Evolutionary conservation across 2,329 filamentous ascomycete species (phyloP).

Genomic region (Penicillium italicum): DNA sequence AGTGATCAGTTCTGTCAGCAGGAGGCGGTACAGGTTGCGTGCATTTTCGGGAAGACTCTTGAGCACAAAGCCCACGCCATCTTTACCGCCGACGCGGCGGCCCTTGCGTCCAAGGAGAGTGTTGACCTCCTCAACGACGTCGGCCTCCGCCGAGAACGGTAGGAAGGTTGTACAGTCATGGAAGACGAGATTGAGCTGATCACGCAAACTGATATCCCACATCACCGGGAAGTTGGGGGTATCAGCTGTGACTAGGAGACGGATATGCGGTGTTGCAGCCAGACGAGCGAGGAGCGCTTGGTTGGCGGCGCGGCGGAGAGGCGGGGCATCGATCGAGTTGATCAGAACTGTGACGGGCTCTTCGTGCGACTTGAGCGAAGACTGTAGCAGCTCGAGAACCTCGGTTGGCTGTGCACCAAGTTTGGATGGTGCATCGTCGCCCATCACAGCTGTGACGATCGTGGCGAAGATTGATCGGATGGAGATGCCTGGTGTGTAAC

Average conservation of each 20-base stretch:
- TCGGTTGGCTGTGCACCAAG: constrained; percentile 63
- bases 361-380: constrained; percentile 52
- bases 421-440: constrained; percentile 44
- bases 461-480: constrained; percentile 51
- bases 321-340: constrained; percentile 79
- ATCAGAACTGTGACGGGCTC: constrained; percentile 64
- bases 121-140: constrained; percentile 87
- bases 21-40: constrained; percentile 75
- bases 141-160: constrained; percentile 68
- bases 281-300: constrained; percentile 75
- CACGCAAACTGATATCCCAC: constrained; percentile 83
- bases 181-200: constrained; percentile 80
- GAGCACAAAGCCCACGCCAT: constrained; percentile 87
- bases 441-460: constrained; percentile 60
- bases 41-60: constrained; percentile 90
- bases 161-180: constrained; percentile 92
- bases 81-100: constrained; percentile 76
- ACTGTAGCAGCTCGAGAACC: constrained; percentile 64
- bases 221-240: constrained; percentile 82
- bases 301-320: constrained; percentile 66
- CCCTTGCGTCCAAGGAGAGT: constrained; percentile 78
- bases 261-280: constrained; percentile 67
- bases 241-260: constrained; percentile 76
- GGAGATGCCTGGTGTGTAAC: constrained; percentile 57
- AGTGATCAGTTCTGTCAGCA: constrained; percentile 79